Percentiles rank a stretch among this genome's conserved stretches.
These are phyloP conservation scores for Camelina hispida DNA, from an alignment of 345 rosid genomes.

Conservation along the genomic window DNA sequence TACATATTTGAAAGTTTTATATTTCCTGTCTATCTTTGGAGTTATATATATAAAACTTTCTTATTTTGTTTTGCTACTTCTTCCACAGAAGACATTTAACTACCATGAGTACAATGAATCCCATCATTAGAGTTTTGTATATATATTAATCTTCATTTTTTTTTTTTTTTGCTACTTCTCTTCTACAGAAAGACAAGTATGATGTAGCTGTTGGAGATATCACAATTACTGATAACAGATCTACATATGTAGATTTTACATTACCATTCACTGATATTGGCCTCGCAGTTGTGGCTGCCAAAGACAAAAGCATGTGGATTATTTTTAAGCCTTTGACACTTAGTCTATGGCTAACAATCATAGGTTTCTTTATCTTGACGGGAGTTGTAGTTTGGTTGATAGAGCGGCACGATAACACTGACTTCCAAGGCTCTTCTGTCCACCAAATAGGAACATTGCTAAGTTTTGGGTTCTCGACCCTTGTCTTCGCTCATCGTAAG, in stretches of 20 bases:
- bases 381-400: not conserved
- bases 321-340: not conserved
- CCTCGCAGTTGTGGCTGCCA: not conserved
- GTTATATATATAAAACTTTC: not conserved
- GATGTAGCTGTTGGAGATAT: not conserved
- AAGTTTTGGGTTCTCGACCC: not conserved
- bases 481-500: conserved; percentile 1
- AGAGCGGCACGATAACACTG: not conserved
- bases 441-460: not conserved
- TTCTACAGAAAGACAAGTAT: not conserved
- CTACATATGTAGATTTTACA: not conserved
- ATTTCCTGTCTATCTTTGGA: not conserved
- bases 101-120: too few relatives aligned
- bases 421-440: not conserved
- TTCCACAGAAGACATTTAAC: not conserved
- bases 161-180: not conserved
- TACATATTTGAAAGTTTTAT: too few relatives aligned
- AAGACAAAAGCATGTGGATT: conserved; percentile 3
- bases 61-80: not conserved
- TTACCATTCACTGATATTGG: conserved; percentile 6
- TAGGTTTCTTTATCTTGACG: not conserved
- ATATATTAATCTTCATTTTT: not conserved
- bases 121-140: too few relatives aligned
- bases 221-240: not conserved
- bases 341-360: not conserved